A percentile compares a stretch with the other conserved stretches of the same genome.
These are phyloP conservation scores for Monotropa hypopitys DNA, from an alignment of 179 eudicot species.

Conservation along the genomic window DNA sequence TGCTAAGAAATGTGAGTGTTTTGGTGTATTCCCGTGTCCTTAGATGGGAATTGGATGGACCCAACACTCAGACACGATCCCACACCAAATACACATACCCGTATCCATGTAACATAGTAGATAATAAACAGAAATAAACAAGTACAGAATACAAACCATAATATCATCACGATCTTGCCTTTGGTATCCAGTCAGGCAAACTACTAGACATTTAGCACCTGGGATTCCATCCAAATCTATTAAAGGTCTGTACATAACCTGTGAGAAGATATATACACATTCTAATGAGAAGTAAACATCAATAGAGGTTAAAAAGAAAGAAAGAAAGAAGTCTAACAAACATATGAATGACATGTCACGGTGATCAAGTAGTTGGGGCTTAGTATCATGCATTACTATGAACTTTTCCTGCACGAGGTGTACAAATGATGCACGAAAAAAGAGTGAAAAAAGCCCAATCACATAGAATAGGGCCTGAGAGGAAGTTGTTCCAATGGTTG, in stretches of 20 bases:
- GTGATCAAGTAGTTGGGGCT: neutral
- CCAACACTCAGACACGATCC: too few species aligned
- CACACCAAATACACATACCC: too few species aligned
- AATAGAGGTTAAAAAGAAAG: neutral
- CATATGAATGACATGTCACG: neutral
- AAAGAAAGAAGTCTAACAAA: neutral
- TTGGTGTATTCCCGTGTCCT: too few species aligned
- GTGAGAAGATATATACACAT: slow-evolving; percentile 7
- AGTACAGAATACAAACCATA: slow-evolving; percentile 34
- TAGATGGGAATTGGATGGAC: too few species aligned
- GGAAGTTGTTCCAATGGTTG: too few species aligned
- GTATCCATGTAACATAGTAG: too few species aligned
- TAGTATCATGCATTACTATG: neutral
- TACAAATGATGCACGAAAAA: neutral
- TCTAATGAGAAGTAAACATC: neutral
- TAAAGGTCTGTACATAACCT: slow-evolving; percentile 71
- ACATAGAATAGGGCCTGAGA: neutral
- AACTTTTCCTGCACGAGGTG: neutral
- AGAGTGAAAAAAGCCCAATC: neutral
- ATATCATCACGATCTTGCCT: slow-evolving; percentile 61
- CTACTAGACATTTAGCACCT: slow-evolving; percentile 51
- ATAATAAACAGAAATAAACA: neutral
- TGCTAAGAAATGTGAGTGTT: too few species aligned
- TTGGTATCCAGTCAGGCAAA: slow-evolving; percentile 85
- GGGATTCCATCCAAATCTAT: slow-evolving; percentile 66